These are phyloP conservation scores for Penium margaritaceum DNA, from an alignment of 139 green algal genomes.

Conservation along the genomic window DNA sequence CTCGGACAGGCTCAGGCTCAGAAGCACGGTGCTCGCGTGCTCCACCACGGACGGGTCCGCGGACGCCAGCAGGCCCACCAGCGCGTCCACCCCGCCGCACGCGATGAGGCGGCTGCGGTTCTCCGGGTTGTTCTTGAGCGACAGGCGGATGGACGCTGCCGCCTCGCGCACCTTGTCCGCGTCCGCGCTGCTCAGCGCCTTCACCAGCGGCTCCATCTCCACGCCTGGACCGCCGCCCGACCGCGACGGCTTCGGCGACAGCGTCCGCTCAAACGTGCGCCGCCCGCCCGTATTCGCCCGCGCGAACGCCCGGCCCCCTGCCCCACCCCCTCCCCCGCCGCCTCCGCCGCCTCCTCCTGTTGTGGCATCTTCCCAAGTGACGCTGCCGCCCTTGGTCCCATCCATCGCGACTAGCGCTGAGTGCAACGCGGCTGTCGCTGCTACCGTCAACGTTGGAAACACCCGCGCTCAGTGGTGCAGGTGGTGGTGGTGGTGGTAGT, in stretches of 20 bases:
- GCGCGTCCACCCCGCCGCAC: constrained; percentile 14
- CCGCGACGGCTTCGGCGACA: not conserved
- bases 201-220: constrained; percentile 8
- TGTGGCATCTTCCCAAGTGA: too few species aligned
- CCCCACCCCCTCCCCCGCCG: too few species aligned
- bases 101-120: constrained; percentile 19
- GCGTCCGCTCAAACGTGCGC: not conserved
- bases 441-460: too few species aligned
- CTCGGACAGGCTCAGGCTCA: constrained; percentile 22
- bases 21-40: constrained; percentile 29
- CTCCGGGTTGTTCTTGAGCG: constrained; percentile 18
- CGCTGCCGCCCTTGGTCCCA: too few species aligned
- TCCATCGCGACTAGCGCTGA: too few species aligned
- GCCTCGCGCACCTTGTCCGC: not conserved
- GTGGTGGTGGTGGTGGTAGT: too few species aligned
- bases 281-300: too few species aligned
- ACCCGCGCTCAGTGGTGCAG: too few species aligned
- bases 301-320: too few species aligned
- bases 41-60: constrained; percentile 7
- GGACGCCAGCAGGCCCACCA: constrained; percentile 16
- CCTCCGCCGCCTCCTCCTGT: too few species aligned
- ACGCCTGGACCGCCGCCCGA: not conserved
- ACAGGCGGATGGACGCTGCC: not conserved
- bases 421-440: too few species aligned
- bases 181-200: not conserved